Evolutionary conservation across 164 flowering plant genomes (phyloP).

Genomic region (Dillenia suffruticosa): DNA sequence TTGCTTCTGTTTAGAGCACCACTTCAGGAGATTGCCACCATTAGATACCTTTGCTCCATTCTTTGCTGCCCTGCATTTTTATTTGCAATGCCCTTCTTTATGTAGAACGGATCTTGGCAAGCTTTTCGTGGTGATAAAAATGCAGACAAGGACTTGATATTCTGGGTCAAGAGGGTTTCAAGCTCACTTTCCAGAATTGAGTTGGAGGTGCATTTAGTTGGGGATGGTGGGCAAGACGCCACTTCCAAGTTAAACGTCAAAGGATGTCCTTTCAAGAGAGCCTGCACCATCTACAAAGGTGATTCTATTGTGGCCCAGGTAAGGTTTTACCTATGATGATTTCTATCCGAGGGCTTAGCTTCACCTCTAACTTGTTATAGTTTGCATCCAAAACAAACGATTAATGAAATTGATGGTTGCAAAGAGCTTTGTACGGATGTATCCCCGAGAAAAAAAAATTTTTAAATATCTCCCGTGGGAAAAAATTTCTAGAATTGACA

Average conservation of each 20-base stretch:
- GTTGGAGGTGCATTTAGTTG: conserved; percentile 37
- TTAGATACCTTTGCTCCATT: neutral
- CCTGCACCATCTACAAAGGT: conserved; percentile 64
- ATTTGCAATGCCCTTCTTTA: too few species aligned
- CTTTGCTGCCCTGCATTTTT: too few species aligned
- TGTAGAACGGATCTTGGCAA: conserved; percentile 52
- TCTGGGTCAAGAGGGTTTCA: conserved; percentile 31
- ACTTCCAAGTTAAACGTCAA: conserved; percentile 29
- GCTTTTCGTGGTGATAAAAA: conserved; percentile 34
- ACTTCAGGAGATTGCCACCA: too few species aligned
- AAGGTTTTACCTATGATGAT: conserved; percentile 1
- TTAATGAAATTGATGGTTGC: too few species aligned
- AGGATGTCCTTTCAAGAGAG: conserved; percentile 58
- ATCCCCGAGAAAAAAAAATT: too few species aligned
- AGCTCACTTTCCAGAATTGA: conserved; percentile 33
- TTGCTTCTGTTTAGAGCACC: too few species aligned
- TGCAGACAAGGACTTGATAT: conserved; percentile 36
- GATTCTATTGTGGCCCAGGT: conserved; percentile 75
- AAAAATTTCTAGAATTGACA: too few species aligned
- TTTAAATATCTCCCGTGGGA: too few species aligned
- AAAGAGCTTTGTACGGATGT: too few species aligned
- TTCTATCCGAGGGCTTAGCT: neutral
- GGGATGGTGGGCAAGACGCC: conserved; percentile 20
- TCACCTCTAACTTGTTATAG: too few species aligned
- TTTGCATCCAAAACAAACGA: too few species aligned